A percentile compares a stretch with the other conserved stretches of the same genome.
Evolutionary conservation across 176 grass and related monocot genomes (phyloP).

Genomic region (Alopecurus myosuroides): DNA sequence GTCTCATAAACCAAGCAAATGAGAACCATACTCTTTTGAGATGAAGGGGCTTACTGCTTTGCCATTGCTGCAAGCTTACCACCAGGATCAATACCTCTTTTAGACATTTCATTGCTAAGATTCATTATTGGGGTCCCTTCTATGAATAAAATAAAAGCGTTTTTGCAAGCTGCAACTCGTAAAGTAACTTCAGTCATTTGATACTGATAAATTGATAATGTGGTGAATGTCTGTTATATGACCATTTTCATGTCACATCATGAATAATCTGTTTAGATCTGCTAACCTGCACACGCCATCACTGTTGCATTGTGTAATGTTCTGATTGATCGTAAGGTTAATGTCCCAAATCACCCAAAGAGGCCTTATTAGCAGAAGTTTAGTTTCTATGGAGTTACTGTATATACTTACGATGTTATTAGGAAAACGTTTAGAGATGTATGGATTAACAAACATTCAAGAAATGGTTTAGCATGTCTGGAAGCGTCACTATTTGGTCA

Average conservation of each 20-base stretch:
- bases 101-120: too few relatives aligned
- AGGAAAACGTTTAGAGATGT: not conserved
- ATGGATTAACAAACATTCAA: not conserved
- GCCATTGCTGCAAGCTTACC: too few relatives aligned
- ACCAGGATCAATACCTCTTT: too few relatives aligned
- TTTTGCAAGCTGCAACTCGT: conserved; percentile 5
- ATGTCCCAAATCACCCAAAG: not conserved
- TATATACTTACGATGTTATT: not conserved
- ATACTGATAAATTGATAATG: conserved; percentile 26
- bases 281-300: not conserved
- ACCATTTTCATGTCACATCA: not conserved
- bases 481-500: not conserved
- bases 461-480: not conserved
- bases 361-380: not conserved
- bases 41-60: too few relatives aligned
- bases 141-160: too few relatives aligned
- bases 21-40: too few relatives aligned
- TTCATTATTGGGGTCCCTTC: too few relatives aligned
- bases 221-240: not conserved
- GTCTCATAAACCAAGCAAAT: too few relatives aligned
- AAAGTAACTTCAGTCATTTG: not conserved
- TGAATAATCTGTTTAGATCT: not conserved
- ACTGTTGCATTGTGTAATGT: not conserved
- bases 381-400: not conserved
- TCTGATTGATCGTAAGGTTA: not conserved